Conservation (phyloP, 129 eudicot species). For the Helianthus tuberosus region DNA sequence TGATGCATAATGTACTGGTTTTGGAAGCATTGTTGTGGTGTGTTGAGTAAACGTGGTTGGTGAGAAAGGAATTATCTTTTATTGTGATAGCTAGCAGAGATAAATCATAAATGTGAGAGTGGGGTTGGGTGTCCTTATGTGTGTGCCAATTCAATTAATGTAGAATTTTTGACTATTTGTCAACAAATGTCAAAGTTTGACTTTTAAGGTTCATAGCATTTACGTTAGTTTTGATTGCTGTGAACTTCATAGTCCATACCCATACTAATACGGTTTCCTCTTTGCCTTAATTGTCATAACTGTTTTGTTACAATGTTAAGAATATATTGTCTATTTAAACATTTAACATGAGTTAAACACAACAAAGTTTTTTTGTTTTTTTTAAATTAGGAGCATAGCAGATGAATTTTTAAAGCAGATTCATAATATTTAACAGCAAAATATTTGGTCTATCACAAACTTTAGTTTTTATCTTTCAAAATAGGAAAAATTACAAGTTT, state of each 20-base stretch:
- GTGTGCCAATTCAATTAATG: constrained; percentile 35
- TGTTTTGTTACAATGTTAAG: background rate
- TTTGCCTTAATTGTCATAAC: background rate
- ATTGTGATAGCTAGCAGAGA: constrained; percentile 21
- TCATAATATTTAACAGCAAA: too few species aligned
- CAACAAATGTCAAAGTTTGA: constrained; percentile 23
- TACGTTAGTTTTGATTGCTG: constrained; percentile 23
- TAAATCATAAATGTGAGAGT: constrained; percentile 31
- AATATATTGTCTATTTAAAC: background rate
- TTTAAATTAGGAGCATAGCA: too few species aligned
- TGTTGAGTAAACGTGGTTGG: constrained; percentile 12
- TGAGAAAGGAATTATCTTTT: constrained; percentile 25
- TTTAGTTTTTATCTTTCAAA: too few species aligned
- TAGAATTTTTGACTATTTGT: constrained; percentile 24
- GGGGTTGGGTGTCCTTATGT: constrained; percentile 23
- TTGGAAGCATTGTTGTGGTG: background rate
- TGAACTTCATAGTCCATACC: constrained; percentile 1
- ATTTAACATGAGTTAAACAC: background rate
- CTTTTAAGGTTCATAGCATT: constrained; percentile 25
- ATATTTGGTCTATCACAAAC: too few species aligned
- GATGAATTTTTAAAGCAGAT: too few species aligned
- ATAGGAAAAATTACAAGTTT: too few species aligned
- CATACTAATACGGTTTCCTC: constrained; percentile 3
- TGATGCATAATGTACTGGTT: constrained; percentile 1
- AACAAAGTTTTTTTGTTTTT: too few species aligned